These are phyloP conservation scores for Teunomyces panamensis DNA, from an alignment of 805 yeast genomes.

Conservation along the genomic window DNA sequence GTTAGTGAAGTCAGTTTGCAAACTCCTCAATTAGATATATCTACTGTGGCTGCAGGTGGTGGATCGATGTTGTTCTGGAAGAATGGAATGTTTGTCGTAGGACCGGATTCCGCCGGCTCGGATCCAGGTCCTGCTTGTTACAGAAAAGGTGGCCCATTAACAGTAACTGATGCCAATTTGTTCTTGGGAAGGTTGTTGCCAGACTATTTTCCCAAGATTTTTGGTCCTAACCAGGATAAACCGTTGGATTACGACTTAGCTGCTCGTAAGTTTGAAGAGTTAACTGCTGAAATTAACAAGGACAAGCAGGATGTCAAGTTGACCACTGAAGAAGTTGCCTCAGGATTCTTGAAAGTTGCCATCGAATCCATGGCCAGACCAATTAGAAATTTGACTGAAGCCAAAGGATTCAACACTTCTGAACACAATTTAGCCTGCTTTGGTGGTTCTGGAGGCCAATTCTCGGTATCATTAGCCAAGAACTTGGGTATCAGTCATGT, in stretches of 20 bases:
- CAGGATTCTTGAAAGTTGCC: conserved; percentile 80
- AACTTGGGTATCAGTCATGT: conserved; percentile 66
- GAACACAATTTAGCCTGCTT: conserved; percentile 75
- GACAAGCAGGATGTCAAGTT: conserved; percentile 36
- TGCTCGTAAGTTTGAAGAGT: conserved; percentile 44
- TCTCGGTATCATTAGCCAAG: conserved; percentile 74
- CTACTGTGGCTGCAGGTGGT: conserved; percentile 50
- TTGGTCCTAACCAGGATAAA: conserved; percentile 35
- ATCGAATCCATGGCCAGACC: conserved; percentile 91
- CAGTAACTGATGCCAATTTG: conserved; percentile 39
- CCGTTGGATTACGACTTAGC: conserved; percentile 40
- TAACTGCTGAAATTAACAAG: conserved; percentile 56
- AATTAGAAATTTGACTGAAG: conserved; percentile 78
- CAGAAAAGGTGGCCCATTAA: conserved; percentile 38
- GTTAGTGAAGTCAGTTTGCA: conserved; percentile 44
- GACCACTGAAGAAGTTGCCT: conserved; percentile 68
- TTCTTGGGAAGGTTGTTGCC: conserved; percentile 35
- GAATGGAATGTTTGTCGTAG: conserved; percentile 39
- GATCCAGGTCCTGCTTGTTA: conserved; percentile 44
- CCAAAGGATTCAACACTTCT: conserved; percentile 68
- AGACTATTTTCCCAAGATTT: conserved; percentile 35
- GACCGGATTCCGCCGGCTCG: conserved; percentile 40
- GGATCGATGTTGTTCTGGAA: conserved; percentile 39
- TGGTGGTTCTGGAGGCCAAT: conserved; percentile 96
- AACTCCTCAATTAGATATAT: conserved; percentile 43